A percentile compares a stretch with the other conserved stretches of the same genome.
phyloP scores from a whole-genome alignment of 805 yeast genomes.

The Candida vaughaniae region DNA sequence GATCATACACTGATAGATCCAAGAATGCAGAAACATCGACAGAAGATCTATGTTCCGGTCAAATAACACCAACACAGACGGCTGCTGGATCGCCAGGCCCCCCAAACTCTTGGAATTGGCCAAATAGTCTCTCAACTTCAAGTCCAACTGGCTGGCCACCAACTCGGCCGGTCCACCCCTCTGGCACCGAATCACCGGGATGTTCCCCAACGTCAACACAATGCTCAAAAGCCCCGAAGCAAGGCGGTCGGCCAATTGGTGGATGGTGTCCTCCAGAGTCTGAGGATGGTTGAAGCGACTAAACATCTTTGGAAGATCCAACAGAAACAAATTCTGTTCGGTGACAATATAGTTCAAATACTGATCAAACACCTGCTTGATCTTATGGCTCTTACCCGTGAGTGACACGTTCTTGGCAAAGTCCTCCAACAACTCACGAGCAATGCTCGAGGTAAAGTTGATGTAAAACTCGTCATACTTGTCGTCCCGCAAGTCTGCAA shows the following conservation, averaged over 20 bases:
- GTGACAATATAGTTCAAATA: constrained; percentile 89
- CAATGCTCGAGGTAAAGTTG: constrained; percentile 80
- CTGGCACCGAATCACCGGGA: constrained; percentile 90
- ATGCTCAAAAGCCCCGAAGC: constrained; percentile 82
- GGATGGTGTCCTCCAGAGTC: constrained; percentile 74
- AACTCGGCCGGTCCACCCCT: constrained; percentile 94
- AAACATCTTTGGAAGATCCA: constrained; percentile 68
- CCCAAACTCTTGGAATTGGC: constrained; percentile 52
- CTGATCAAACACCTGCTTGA: constrained; percentile 91
- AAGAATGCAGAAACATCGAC: constrained; percentile 93
- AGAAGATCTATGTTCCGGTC: constrained; percentile 90
- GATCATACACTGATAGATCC: constrained; percentile 97
- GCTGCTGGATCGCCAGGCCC: constrained; percentile 33
- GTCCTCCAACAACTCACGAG: constrained; percentile 79
- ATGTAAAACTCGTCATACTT: constrained; percentile 77
- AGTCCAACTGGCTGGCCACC: constrained; percentile 84
- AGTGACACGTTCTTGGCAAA: constrained; percentile 81
- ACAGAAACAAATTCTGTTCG: constrained; percentile 85
- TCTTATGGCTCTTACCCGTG: constrained; percentile 65
- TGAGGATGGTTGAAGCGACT: constrained; percentile 66
- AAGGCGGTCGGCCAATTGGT: constrained; percentile 61
- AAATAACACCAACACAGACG: constrained; percentile 75
- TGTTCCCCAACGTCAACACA: constrained; percentile 63
- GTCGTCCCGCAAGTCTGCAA: constrained; percentile 70
- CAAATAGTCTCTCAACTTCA: constrained; percentile 80